Evolutionary conservation across 2,329 filamentous ascomycete genomes (phyloP), one percentile per base, ranked within the genome.

Genomic region (Bipolaris oryzae): DNA sequence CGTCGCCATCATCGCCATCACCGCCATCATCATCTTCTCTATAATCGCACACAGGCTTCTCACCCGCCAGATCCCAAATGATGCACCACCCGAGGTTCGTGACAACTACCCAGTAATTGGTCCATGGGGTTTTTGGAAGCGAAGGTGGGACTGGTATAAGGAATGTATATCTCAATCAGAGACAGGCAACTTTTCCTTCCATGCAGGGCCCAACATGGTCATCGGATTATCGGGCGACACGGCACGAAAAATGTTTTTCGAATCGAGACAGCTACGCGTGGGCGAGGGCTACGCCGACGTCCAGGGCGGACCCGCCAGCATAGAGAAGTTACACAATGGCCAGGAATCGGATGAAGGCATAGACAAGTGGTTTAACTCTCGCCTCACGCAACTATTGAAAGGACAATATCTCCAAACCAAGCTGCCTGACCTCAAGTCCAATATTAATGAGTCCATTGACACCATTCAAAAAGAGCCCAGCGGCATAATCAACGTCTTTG

Each of bases 401-500:
- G 69, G 61, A 5, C 68, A 73, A 11, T 61, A 67, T 18, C 70
- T 71, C 53, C 56, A 50, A 34, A 66, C 70, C 63, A 56, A 67
- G 47, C 71, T 85, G 1, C 76, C 78, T 0, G 59, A 68, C 9
- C 67, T 87, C 5, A 71, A 81, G 6, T 62, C 61, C 7, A 71
- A 73, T 18, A 82, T 70, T 70, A 77, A 16, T 68, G 76, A 63
- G 4, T 70, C 72, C 0, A 70, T 82, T 16, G 73, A 80, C 11
- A 61, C 58, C 3, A 73, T 84, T 7, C 71, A 68, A 4, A 65
- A 66, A 2, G 66, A 74, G 31, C 62, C 71, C 5, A 63, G 62
- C 7, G 74, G 74, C 7, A 68, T 78, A 5, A 81, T 82, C 7
- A 78, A 86, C 58, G 83, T 84, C 0, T 86, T 86, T 63, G 77